These are phyloP conservation scores for Lentinula edodes DNA, from an alignment of 768 basidiomycete species.

Conservation along the genomic window DNA sequence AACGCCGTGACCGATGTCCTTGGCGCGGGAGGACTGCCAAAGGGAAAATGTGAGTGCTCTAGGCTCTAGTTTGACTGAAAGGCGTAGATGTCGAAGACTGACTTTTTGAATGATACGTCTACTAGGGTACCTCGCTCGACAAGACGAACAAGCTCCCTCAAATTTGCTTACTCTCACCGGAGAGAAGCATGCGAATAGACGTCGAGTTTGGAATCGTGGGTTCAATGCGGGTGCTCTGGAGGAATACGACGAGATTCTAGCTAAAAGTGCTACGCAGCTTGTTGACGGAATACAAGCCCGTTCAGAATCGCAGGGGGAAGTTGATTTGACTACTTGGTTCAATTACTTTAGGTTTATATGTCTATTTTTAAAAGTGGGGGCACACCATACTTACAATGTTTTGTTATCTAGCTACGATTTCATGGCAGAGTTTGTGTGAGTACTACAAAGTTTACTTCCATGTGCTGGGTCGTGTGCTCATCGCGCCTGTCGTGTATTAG, in stretches of 20 bases:
- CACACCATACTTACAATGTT: no score
- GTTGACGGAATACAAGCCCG: conserved; percentile 11
- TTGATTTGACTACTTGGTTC: conserved; percentile 18
- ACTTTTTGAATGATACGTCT: background rate
- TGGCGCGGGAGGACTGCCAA: conserved; percentile 19
- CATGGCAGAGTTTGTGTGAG: conserved; percentile 20
- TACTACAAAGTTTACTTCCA: background rate
- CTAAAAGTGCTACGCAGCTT: conserved; percentile 17
- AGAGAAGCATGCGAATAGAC: conserved; percentile 21
- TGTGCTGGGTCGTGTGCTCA: background rate
- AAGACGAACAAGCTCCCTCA: conserved; percentile 3
- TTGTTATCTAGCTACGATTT: conserved; percentile 15
- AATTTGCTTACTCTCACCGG: conserved; percentile 15
- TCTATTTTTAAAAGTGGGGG: no score
- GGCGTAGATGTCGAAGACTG: background rate
- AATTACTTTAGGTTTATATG: conserved; percentile 17
- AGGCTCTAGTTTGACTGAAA: background rate
- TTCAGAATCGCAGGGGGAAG: conserved; percentile 6
- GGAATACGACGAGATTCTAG: conserved; percentile 21
- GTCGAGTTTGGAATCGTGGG: conserved; percentile 23
- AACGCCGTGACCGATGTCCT: conserved; percentile 16
- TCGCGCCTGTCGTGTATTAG: conserved; percentile 2
- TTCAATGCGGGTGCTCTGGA: conserved; percentile 20
- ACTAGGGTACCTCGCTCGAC: conserved; percentile 3
- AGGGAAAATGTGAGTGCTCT: conserved; percentile 19